Base-by-base conservation (phyloP, 441 rosid genomes). In the Metrosideros polymorpha region DNA sequence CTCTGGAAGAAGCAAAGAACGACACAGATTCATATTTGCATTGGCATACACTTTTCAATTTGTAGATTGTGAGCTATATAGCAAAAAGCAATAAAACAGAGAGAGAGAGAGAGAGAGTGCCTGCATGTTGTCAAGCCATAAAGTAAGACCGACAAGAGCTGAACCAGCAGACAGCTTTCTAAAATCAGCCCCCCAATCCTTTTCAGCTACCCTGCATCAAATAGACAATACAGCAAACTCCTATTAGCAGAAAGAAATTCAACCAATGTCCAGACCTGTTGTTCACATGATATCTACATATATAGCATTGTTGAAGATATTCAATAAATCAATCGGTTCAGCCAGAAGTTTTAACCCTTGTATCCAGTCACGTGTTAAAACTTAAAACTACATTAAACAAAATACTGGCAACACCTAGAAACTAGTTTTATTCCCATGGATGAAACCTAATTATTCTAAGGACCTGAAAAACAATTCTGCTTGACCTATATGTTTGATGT, bases 121-220 rank as follows among this genome's bases (percentile, higher is more conserved):
- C 99, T 97, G 98, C 99, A 97, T 96, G 89, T 90, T 94, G 86
- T 97, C 99, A 86, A 97, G 99, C 99, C 99, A 97, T 86, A 96
- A 90, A 84, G 98, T 96, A 56, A 97, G 95, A 71, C 95, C 98
- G 82, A 96, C 99, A 84, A 97, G 98, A 71, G 99, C 98, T 87
- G 99, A 93, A 90, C 99, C 99, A 71, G 96, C 99, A 13, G 99
- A 97, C 87, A 97, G 84, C 92, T 94, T 96, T 87, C 99, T 94
- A 84, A 97, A 93, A 91, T 97, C 99, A 86, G 99, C 98, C 57
- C 98, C 97, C 99, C 99, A 96, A 76, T 95, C 97, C 88, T 95
- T 96, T 87, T 95, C 99, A 86, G 98, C 96, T 87, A 97, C 97
- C 92, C 99, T 97, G 95, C 85, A 90, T 84, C 90, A 89, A 79